phyloP scores from a whole-genome alignment of 108 stramenopile species.

The Cyclotella cryptica region DNA sequence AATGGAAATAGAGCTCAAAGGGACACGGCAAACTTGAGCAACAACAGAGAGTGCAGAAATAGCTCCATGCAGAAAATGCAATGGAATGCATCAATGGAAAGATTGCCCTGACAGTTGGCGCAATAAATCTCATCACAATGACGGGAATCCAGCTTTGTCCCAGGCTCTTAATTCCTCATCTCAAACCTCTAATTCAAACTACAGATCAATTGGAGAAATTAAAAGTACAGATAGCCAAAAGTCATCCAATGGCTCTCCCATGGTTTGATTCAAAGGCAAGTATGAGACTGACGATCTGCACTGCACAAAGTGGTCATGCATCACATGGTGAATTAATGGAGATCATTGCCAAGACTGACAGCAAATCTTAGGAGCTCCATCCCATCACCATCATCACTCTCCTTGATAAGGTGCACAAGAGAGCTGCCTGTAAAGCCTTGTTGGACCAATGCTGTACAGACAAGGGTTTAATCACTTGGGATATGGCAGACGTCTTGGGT shows the following conservation, averaged over 20 bases:
- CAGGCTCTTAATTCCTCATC: background rate
- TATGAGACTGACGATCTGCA: background rate
- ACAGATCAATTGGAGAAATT: too few species aligned
- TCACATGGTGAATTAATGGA: too few species aligned
- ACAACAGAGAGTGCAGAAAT: background rate
- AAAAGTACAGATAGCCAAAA: background rate
- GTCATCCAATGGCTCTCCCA: background rate
- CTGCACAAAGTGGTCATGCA: too few species aligned
- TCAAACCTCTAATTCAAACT: background rate
- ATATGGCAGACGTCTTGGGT: background rate
- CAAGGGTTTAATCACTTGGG: too few species aligned
- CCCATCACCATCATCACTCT: background rate
- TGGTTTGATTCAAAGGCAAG: background rate
- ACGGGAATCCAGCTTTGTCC: too few species aligned
- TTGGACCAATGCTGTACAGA: too few species aligned
- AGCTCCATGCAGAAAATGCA: constrained; percentile 15
- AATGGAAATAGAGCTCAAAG: background rate
- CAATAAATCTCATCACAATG: too few species aligned
- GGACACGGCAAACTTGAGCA: background rate
- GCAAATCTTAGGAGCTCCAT: background rate
- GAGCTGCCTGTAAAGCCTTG: too few species aligned
- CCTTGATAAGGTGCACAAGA: background rate
- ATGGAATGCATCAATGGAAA: constrained; percentile 16
- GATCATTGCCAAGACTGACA: background rate
- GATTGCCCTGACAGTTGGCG: too few species aligned